Conservation (phyloP, 2,329 filamentous ascomycete genomes). For the Fusarium pseudograminearum region DNA sequence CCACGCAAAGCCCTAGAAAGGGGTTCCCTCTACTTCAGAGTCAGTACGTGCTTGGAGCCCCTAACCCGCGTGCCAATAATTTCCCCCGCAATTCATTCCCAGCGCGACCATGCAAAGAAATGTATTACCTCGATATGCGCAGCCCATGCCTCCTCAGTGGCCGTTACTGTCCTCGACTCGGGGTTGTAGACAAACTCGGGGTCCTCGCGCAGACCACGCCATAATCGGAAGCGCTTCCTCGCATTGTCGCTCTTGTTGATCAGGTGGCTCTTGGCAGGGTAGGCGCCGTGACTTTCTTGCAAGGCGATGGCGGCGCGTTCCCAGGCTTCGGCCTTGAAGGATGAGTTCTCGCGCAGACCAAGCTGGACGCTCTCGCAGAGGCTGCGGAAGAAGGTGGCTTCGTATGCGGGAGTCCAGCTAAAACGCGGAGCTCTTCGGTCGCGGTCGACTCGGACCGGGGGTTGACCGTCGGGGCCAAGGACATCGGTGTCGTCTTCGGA, state of each 20-base stretch:
- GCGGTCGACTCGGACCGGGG: constrained; percentile 53
- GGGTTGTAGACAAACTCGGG: constrained; percentile 68
- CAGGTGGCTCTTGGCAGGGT: constrained; percentile 70
- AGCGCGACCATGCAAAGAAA: constrained; percentile 17
- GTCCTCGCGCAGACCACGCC: constrained; percentile 69
- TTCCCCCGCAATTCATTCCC: neutral
- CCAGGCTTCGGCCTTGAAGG: constrained; percentile 72
- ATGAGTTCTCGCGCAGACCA: constrained; percentile 68
- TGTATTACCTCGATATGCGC: constrained; percentile 67
- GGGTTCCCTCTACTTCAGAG: constrained; percentile 63
- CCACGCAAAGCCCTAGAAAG: constrained; percentile 68
- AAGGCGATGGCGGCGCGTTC: constrained; percentile 67
- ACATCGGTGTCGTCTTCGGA: constrained; percentile 56
- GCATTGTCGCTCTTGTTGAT: constrained; percentile 75
- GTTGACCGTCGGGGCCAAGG: constrained; percentile 53
- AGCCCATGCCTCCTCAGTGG: constrained; percentile 68
- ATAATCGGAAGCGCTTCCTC: constrained; percentile 71
- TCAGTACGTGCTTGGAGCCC: constrained; percentile 35
- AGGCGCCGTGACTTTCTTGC: constrained; percentile 66
- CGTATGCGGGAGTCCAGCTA: constrained; percentile 70
- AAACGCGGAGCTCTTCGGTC: constrained; percentile 64
- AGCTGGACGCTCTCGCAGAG: constrained; percentile 70
- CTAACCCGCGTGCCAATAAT: constrained; percentile 7
- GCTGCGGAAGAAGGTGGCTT: constrained; percentile 71
- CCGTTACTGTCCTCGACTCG: constrained; percentile 63